phyloP scores from a whole-genome alignment of 495 filamentous ascomycete species.

The Halenospora varia region DNA sequence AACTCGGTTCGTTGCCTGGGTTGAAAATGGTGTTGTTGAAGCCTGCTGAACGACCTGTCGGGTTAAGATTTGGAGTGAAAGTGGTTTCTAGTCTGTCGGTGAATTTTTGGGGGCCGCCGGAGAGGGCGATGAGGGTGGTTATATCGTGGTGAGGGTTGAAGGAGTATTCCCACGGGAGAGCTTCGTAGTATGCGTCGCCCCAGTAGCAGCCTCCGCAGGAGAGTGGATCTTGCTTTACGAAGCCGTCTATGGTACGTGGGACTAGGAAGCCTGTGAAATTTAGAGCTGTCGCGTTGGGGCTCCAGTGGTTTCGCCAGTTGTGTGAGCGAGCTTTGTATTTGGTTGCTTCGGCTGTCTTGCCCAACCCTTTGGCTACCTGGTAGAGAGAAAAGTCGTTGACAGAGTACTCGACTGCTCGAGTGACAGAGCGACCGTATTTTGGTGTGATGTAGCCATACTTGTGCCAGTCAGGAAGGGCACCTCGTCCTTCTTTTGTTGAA shows the following conservation, averaged over 20 bases:
- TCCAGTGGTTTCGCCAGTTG: slow-evolving; percentile 75
- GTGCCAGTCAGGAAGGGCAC: slow-evolving; percentile 68
- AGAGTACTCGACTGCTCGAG: slow-evolving; percentile 64
- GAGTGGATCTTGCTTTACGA: slow-evolving; percentile 55
- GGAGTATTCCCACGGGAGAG: slow-evolving; percentile 63
- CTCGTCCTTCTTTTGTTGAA: slow-evolving; percentile 66
- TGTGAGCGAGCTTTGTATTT: slow-evolving; percentile 62
- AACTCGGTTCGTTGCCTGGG: slow-evolving; percentile 66
- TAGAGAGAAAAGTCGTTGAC: slow-evolving; percentile 64
- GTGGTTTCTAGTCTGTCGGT: slow-evolving; percentile 58
- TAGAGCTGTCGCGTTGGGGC: slow-evolving; percentile 46
- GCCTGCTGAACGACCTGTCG: slow-evolving; percentile 33
- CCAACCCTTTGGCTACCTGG: slow-evolving; percentile 55
- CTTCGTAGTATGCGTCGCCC: slow-evolving; percentile 57
- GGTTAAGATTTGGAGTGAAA: slow-evolving; percentile 51
- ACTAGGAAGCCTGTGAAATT: slow-evolving; percentile 63
- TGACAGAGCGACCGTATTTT: slow-evolving; percentile 56
- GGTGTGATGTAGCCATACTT: slow-evolving; percentile 61
- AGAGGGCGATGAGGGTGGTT: slow-evolving; percentile 47
- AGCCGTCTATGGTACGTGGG: slow-evolving; percentile 53
- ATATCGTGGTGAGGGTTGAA: slow-evolving; percentile 70
- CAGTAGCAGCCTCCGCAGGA: slow-evolving; percentile 68
- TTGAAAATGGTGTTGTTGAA: slow-evolving; percentile 61
- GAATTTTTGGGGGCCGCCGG: slow-evolving; percentile 56
- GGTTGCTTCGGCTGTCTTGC: slow-evolving; percentile 42